Percentiles rank a stretch among this genome's conserved stretches.
Evolutionary conservation across 2,329 filamentous ascomycete genomes (phyloP).

Genomic region (Fusarium marasasianum): DNA sequence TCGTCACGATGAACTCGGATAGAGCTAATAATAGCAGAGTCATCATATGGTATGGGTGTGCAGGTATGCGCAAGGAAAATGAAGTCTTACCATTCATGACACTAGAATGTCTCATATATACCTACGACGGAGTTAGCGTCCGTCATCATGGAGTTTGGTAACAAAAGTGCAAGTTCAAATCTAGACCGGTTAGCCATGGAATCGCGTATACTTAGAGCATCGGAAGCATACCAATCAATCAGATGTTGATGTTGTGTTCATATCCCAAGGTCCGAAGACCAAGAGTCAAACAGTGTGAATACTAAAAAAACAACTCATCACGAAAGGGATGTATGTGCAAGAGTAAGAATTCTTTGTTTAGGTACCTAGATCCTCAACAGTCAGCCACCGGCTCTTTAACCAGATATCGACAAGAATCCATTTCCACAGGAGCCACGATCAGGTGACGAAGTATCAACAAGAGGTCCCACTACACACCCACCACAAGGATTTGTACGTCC

Average conservation of each 20-base stretch:
- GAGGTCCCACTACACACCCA: slow-evolving; percentile 60
- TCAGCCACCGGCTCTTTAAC: slow-evolving; percentile 44
- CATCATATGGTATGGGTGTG: slow-evolving; percentile 56
- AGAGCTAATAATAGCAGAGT: slow-evolving; percentile 57
- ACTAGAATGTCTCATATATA: background rate
- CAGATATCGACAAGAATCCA: slow-evolving; percentile 42
- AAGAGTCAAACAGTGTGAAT: slow-evolving; percentile 70
- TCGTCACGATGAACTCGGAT: slow-evolving; percentile 65
- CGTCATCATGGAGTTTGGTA: background rate
- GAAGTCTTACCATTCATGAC: slow-evolving; percentile 20
- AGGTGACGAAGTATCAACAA: slow-evolving; percentile 75
- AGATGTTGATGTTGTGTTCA: slow-evolving; percentile 66
- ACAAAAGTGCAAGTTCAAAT: background rate
- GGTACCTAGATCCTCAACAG: slow-evolving; percentile 48
- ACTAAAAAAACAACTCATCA: slow-evolving; percentile 61
- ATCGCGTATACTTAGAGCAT: background rate
- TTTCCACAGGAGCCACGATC: slow-evolving; percentile 55
- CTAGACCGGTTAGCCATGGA: slow-evolving; percentile 26
- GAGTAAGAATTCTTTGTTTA: slow-evolving; percentile 35
- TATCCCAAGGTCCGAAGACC: slow-evolving; percentile 54
- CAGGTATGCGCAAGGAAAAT: background rate
- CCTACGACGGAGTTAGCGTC: slow-evolving; percentile 32
- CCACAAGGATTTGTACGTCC: slow-evolving; percentile 71
- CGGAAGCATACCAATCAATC: slow-evolving; percentile 57
- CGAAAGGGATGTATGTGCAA: slow-evolving; percentile 38